Evolutionary conservation across 2,329 filamentous ascomycete genomes (phyloP), one percentile per base, ranked within the genome.

Genomic region (Phaeosphaeria sp.): DNA sequence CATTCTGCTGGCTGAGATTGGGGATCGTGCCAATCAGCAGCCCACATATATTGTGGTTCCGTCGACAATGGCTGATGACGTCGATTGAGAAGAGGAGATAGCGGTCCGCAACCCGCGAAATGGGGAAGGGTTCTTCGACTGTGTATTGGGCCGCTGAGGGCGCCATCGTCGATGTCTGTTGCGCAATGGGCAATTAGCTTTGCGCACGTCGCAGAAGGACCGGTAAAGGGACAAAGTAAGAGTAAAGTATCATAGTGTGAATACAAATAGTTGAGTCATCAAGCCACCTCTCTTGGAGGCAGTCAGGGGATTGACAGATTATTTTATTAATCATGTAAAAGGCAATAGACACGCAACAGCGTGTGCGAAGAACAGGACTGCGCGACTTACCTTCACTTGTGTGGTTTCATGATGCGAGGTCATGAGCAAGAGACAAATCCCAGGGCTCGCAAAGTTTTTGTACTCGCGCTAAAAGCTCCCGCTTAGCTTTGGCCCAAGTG

Each of bases 1-100:
- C 86, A 79, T 97, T 98, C 79, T 99, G 95, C 68, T 96, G 94
- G 6, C 93, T 93, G 56, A 92, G 89, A 78, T 98, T 93, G 1
- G 95, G 94, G 27, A 97, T 87, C 7, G 91, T 93, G 56, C 95
- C 95, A 58, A 91, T 89, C 54, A 97, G 84, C 30, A 95, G 90
- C 62, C 93, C 93, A 72, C 90, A 93, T 69, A 97, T 92, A 75
- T 92, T 89, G 80, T 97, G 86, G 68, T 87, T 83, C 61, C 91
- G 88, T 65, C 95, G 90, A 62, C 97, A 83, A 75, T 89, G 85
- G 68, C 90, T 88, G 59, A 93, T 90, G 63, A 89, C 87, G 72
- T 93, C 87, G 69, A 92, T 87, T 75, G 96, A 92, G 82, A 97
- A 98, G 66, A 99, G 83, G 59, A 97, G 87, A 80, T 94, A 97